Conservation (phyloP, 208 protist species). For the Acanthamoeba royreba region DNA sequence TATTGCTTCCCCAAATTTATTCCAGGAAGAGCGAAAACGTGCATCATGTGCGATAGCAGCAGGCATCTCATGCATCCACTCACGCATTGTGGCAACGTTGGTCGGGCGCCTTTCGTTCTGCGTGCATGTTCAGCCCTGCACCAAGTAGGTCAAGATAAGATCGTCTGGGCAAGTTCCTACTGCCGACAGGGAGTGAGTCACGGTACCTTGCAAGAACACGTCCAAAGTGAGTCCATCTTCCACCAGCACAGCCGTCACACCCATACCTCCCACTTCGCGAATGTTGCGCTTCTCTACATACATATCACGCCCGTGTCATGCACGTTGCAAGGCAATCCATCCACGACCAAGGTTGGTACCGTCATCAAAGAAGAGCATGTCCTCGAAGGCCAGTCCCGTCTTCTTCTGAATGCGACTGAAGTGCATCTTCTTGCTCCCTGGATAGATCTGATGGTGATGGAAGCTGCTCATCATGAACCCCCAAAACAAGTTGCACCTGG, state of each 20-base stretch:
- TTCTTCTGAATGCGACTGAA: not conserved
- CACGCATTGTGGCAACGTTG: too few species aligned
- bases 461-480: not conserved
- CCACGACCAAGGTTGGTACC: not conserved
- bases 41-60: too few species aligned
- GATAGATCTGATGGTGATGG: not conserved
- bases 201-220: not conserved
- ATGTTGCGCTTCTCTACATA: not conserved
- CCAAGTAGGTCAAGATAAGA: too few species aligned
- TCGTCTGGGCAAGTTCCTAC: too few species aligned
- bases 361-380: not conserved
- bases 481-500: too few species aligned
- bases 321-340: not conserved
- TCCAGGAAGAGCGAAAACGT: too few species aligned
- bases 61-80: too few species aligned
- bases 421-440: not conserved
- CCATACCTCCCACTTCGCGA: not conserved
- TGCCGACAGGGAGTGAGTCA: too few species aligned
- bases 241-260: not conserved
- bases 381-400: not conserved
- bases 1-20: too few species aligned
- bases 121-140: too few species aligned
- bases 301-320: not conserved
- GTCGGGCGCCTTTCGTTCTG: too few species aligned
- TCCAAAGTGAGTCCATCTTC: not conserved